Evolutionary conservation across 805 yeast species (phyloP).

Genomic region (Spathaspora sp.): DNA sequence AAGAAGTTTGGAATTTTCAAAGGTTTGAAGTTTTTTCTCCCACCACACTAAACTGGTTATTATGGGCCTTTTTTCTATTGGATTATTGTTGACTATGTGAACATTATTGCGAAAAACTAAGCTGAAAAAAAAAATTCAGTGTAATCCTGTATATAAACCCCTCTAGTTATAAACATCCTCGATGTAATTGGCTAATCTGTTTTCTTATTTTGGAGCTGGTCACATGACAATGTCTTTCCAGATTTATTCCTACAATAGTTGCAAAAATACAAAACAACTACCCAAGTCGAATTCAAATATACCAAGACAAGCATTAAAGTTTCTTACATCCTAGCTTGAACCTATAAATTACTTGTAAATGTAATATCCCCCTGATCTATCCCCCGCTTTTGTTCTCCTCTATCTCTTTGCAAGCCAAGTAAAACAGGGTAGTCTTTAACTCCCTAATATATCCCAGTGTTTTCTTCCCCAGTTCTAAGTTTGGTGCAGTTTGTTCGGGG

Average conservation of each 20-base stretch:
- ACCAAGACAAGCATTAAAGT: too few species aligned
- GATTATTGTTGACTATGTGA: background rate
- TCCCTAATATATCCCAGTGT: too few species aligned
- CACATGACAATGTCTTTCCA: background rate
- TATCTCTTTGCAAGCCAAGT: too few species aligned
- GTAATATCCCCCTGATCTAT: too few species aligned
- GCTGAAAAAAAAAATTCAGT: background rate
- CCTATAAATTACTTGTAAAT: too few species aligned
- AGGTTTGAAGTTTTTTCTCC: background rate
- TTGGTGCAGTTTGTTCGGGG: too few species aligned
- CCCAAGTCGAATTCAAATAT: too few species aligned
- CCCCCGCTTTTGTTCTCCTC: too few species aligned
- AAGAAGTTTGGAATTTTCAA: background rate
- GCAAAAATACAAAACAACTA: background rate
- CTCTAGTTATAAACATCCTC: conserved; percentile 5
- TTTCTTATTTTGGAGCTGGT: background rate
- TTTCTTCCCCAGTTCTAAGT: too few species aligned
- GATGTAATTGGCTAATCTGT: conserved; percentile 48
- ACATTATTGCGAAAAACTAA: background rate
- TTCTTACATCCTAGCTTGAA: too few species aligned
- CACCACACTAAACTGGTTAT: conserved; percentile 37
- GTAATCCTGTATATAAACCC: background rate
- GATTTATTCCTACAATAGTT: background rate
- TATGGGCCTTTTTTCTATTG: conserved; percentile 55
- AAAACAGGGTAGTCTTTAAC: too few species aligned